Percentiles rank a stretch among this genome's conserved stretches.
phyloP scores from a whole-genome alignment of 2,329 filamentous ascomycete genomes.

The Fusarium aywerte region DNA sequence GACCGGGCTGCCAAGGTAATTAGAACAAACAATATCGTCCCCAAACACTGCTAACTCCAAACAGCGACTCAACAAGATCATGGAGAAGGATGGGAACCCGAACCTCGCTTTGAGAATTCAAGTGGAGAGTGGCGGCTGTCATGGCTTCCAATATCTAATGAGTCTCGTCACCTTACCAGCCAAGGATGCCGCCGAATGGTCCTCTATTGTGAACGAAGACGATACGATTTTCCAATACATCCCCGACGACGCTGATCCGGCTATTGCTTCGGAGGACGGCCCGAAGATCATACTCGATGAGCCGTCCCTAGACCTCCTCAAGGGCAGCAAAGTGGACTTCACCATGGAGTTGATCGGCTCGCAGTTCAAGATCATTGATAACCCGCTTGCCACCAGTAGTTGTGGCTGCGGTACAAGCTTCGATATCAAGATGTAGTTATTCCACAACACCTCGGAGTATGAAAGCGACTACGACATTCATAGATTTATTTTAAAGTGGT shows the following conservation, averaged over 20 bases:
- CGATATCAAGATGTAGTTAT: slow-evolving; percentile 78
- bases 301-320: slow-evolving; percentile 85
- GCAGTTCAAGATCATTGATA: slow-evolving; percentile 97
- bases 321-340: slow-evolving; percentile 95
- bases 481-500: slow-evolving; percentile 24
- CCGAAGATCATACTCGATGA: slow-evolving; percentile 92
- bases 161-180: slow-evolving; percentile 74
- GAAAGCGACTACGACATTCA: not conserved
- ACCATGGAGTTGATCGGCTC: slow-evolving; percentile 90
- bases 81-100: slow-evolving; percentile 76
- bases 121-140: slow-evolving; percentile 93
- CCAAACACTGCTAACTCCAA: slow-evolving; percentile 19
- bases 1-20: slow-evolving; percentile 81
- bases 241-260: slow-evolving; percentile 56
- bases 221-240: slow-evolving; percentile 87
- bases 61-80: slow-evolving; percentile 80
- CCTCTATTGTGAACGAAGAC: slow-evolving; percentile 69
- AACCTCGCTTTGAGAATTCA: slow-evolving; percentile 88
- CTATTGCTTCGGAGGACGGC: slow-evolving; percentile 46
- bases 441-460: not conserved
- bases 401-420: slow-evolving; percentile 99
- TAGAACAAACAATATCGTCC: accelerated
- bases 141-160: slow-evolving; percentile 98
- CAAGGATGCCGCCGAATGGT: slow-evolving; percentile 49
- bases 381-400: slow-evolving; percentile 89